Evolutionary conservation across 2,329 filamentous ascomycete species (phyloP).

Genomic region (Botrytis squamosa): DNA sequence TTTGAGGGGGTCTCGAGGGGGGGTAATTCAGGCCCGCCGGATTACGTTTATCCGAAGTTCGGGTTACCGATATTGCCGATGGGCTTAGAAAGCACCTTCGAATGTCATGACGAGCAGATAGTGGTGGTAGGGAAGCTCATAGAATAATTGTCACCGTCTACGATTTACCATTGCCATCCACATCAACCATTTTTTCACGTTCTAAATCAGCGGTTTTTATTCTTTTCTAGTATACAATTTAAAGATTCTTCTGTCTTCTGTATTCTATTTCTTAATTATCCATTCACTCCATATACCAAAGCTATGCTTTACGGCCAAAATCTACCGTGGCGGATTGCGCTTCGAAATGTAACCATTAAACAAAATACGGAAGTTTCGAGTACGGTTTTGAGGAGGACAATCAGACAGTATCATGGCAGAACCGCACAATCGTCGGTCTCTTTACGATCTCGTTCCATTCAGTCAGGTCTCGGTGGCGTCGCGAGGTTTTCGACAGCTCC

Average conservation of each 20-base stretch:
- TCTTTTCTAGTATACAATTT: neutral
- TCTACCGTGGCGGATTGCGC: constrained; percentile 63
- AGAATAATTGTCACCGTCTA: constrained; percentile 9
- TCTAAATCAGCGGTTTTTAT: constrained; percentile 1
- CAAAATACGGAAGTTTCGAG: constrained; percentile 26
- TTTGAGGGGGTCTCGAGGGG: neutral
- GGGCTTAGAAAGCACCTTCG: constrained; percentile 21
- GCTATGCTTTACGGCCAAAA: constrained; percentile 63
- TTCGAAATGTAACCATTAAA: constrained; percentile 32
- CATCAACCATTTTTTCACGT: constrained; percentile 1
- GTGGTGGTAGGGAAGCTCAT: constrained; percentile 20
- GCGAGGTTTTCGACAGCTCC: constrained; percentile 49
- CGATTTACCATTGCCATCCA: constrained; percentile 11
- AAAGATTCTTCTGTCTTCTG: neutral
- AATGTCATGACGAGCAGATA: constrained; percentile 21
- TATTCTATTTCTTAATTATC: constrained; percentile 5
- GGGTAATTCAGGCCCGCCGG: neutral
- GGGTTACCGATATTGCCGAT: constrained; percentile 16
- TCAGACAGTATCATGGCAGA: constrained; percentile 45
- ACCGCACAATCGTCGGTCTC: constrained; percentile 60
- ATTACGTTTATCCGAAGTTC: constrained; percentile 16
- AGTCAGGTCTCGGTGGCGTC: constrained; percentile 44
- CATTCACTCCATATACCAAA: constrained; percentile 15
- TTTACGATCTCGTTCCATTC: constrained; percentile 60
- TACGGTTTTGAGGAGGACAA: constrained; percentile 30